Base-by-base conservation (phyloP, 148 eudicot species). In the Bassia scoparia region DNA sequence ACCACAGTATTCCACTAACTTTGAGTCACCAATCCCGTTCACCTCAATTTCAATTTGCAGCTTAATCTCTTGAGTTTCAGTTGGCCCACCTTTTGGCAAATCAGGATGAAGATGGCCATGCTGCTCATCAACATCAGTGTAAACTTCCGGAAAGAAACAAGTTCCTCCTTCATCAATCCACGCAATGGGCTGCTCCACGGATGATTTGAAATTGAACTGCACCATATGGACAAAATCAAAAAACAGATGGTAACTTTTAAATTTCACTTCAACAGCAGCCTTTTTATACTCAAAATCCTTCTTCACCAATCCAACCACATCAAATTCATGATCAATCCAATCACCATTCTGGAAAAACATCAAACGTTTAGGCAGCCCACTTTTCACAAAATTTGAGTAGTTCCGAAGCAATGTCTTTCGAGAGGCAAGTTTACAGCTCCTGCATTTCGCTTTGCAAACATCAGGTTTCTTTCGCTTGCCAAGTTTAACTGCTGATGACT, bases 141-240 rank as follows among this genome's bases (percentile, higher is more conserved):
- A 79, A 34, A 80, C 38, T 86, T 92, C 96, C 24, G 96, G 99
- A 71, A 95, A 89, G 79, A 88, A 91, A 75, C 97, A 92, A 41
- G 76, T 64, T n/a, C 87, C 99, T 20, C 70, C 81, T 63, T 89
- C 94, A 83, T 91, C 99, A 81, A 95, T 91, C 99, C 99, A 95
- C 6, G 97, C 96, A 71, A 95, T 81, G 61, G 97, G 86, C 71
- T 81, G 83, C 76, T 83, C 85, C 59, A 67, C 38, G 49, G 89
- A 90, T 44, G 88, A 83, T 62, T 77, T 77, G 75, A 90, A 55
- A 82, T 95, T 88, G 65, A 95, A 41, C 71, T 81, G 84, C 65
- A 82, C 82, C 99, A 91, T 95, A 75, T 78, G 92, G 68, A 89
- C 79, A 77, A 95, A 88, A 74, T 95, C 97, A 52, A 95, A 60